Evolutionary conservation across 768 basidiomycete genomes (phyloP).

Genomic region (Xanthoconium stramineum): DNA sequence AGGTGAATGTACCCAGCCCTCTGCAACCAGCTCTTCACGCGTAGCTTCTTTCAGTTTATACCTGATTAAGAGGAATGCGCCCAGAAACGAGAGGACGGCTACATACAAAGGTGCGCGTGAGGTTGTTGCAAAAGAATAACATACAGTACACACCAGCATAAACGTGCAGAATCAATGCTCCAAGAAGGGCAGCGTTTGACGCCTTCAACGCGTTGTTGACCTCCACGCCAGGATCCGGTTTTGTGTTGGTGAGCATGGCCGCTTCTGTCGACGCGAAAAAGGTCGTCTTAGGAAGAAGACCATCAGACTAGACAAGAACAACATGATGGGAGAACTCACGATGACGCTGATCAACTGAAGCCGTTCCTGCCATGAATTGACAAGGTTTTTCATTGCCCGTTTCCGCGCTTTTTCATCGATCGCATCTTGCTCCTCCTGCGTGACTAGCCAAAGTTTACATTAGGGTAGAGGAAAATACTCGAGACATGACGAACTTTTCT

Average conservation of each 20-base stretch:
- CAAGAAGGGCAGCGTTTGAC: slow-evolving; percentile 47
- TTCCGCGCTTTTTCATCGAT: slow-evolving; percentile 44
- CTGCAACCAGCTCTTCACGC: slow-evolving; percentile 41
- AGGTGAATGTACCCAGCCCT: slow-evolving; percentile 30
- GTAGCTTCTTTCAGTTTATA: slow-evolving; percentile 55
- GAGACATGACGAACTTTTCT: slow-evolving; percentile 17
- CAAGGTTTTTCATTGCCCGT: slow-evolving; percentile 47
- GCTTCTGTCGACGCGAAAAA: slow-evolving; percentile 62
- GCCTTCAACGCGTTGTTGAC: slow-evolving; percentile 22
- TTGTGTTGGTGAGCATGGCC: slow-evolving; percentile 45
- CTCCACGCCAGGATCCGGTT: slow-evolving; percentile 26
- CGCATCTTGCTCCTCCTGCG: slow-evolving; percentile 49
- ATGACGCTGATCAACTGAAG: slow-evolving; percentile 60
- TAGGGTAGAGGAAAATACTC: not conserved
- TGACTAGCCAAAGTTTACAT: slow-evolving; percentile 26
- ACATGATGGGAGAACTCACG: slow-evolving; percentile 32
- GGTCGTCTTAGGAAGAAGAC: slow-evolving; percentile 39
- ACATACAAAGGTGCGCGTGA: not conserved
- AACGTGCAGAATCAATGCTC: slow-evolving; percentile 52
- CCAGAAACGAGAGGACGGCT: slow-evolving; percentile 50
- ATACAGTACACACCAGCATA: slow-evolving; percentile 41
- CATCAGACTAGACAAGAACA: not conserved
- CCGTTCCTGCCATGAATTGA: slow-evolving; percentile 62
- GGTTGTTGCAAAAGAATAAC: not conserved
- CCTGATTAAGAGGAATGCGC: slow-evolving; percentile 52